Base-by-base conservation (phyloP, 2,329 filamentous ascomycete genomes). In the Xylariaceae sp. region DNA sequence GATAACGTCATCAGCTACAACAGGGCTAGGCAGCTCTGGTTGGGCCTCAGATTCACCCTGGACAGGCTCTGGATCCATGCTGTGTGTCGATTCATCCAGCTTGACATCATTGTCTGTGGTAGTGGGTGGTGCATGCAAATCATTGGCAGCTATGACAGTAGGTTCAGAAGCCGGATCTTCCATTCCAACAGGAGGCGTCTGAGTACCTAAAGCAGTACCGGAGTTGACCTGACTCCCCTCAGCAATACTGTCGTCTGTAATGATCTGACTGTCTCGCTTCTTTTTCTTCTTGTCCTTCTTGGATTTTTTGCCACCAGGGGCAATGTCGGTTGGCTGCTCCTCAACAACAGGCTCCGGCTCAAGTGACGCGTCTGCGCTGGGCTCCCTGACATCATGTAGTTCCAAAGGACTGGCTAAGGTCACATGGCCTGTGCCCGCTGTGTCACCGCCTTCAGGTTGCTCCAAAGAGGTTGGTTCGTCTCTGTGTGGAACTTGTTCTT, bases 261-360 rank as follows among this genome's bases (percentile, higher is more conserved):
- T 5, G 23, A 34, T 15, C 14, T 36, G 34, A 29, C 37, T 41
- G 16, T 37, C 38, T 39, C 31, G 37, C 37, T 47, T 44, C 23
- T 47, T 40, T 34, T 46, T 45, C 29, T 50, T 46, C 36, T 49
- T 47, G n/a, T 45, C 43, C 33, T 46, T 47, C 36, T 50, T 43
- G 9, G 48, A 44, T 28, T 43, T 45, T 15, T 29, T 29, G 15
- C 27, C 14, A 29, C 27, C 5, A 26, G 5, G 24, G 24, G 24
- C 24, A n/a, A n/a, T n/a, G n/a, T 13, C 5, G 3, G 22, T 13
- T 23, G 11, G 17, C 9, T 25, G 26, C 10, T 33, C 39, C 16
- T 32, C 29, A 5, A 15, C 28, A 1, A 15, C 19, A 9, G 24
- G 13, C 10, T 34, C 26, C 9, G 13, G n/a, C 9, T 11, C 30